Evolutionary conservation across 2,329 filamentous ascomycete genomes (phyloP), one percentile per base, ranked within the genome.

Genomic region (Aspergillus pseudoviridinutans): DNA sequence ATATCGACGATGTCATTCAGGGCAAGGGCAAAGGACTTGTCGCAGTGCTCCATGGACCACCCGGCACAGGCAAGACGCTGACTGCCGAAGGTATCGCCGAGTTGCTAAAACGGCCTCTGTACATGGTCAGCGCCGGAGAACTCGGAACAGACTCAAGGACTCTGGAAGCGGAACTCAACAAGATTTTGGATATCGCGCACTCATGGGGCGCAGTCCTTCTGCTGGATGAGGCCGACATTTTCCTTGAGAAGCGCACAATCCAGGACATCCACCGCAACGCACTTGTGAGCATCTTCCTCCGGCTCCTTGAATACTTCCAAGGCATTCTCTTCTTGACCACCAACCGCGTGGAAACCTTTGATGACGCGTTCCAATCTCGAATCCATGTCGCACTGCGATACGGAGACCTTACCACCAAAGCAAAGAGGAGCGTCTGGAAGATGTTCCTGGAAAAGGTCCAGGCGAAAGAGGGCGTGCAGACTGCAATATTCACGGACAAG

Each of bases 271-370:
- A 92, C 69, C 87, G 91, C 58, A 96, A 96, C 65, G 88, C 89
- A 0, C 84, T 94, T 1, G 92, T 96, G 53, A 90, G 87, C 71
- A 91, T 96, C 66, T 96, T 96, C 79, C 78, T 96, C 2, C 86
- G 91, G 0, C 81, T 93, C 56, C 80, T 96, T 0, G 92, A 97
- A 74, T 96, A 96, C 72, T 96, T 95, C 76, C 90, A 95, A 69
- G 92, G 92, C 3, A 95, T 96, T 54, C 74, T 96, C 4, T 95
- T 96, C 78, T 75, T 96, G 27, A 96, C 92, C 0, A 96, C 92
- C 2, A 96, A 96, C 71, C 85, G 91, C 1, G 90, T 95, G 1
- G 77, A 87, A 78, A 92, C 90, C 0, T 95, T 96, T 67, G 92
- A 96, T 66, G 90, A 94, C 60, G 92, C 92, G 0, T 96, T 96